phyloP scores from a whole-genome alignment of 306 rosid genomes.

The Gastrolobium villosum region DNA sequence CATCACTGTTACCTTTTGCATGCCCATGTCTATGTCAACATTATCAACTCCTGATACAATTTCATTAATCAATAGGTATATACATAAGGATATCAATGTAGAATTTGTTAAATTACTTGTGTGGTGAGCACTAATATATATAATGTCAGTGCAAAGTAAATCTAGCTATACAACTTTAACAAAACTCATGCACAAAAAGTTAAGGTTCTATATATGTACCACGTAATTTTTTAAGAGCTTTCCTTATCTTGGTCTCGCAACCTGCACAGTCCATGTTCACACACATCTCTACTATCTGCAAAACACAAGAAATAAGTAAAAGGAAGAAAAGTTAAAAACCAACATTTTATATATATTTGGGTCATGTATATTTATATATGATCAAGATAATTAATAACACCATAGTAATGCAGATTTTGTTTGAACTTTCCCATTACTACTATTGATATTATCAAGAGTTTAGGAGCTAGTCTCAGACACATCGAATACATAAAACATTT shows the following conservation, averaged over 20 bases:
- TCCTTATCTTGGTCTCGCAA: conserved; percentile 71
- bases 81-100: neutral
- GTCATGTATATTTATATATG: too few relatives aligned
- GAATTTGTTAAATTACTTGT: too few relatives aligned
- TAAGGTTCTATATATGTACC: conserved; percentile 46
- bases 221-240: conserved; percentile 63
- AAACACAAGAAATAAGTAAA: neutral
- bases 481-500: neutral
- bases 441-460: neutral
- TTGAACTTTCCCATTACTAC: neutral
- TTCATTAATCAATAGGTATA: neutral
- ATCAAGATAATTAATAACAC: neutral
- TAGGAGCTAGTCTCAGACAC: neutral
- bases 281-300: conserved; percentile 71
- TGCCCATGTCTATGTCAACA: conserved; percentile 63
- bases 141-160: too few relatives aligned
- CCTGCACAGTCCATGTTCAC: conserved; percentile 79
- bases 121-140: too few relatives aligned
- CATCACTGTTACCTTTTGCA: conserved; percentile 86
- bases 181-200: neutral
- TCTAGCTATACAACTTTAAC: neutral
- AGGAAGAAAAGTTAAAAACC: neutral
- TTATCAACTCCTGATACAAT: conserved; percentile 65
- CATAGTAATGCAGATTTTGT: neutral
- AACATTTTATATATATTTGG: neutral